A percentile compares a stretch with the other conserved stretches of the same genome.
Evolutionary conservation across 805 yeast species (phyloP).

Genomic region (Kluyveromyces lactis): DNA sequence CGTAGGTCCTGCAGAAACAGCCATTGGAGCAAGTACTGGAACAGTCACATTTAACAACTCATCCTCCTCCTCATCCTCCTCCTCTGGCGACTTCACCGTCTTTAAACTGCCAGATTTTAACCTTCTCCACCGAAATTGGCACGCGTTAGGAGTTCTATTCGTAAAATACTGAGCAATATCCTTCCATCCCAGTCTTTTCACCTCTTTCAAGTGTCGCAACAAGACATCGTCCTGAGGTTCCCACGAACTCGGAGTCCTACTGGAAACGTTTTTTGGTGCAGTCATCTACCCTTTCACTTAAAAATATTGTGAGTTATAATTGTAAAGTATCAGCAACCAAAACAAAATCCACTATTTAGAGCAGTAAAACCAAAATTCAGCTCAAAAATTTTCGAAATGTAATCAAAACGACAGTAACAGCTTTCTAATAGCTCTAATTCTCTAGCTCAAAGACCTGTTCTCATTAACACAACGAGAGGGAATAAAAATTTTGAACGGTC

Average conservation of each 20-base stretch:
- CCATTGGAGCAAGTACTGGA: background rate
- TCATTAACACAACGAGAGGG: too few relatives aligned
- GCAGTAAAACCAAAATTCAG: too few relatives aligned
- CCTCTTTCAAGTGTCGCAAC: conserved; percentile 69
- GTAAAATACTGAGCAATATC: conserved; percentile 74
- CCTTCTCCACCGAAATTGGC: conserved; percentile 86
- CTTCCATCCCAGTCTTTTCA: conserved; percentile 81
- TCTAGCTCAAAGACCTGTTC: too few relatives aligned
- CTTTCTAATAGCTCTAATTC: too few relatives aligned
- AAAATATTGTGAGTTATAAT: too few relatives aligned
- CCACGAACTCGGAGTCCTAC: conserved; percentile 54
- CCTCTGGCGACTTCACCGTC: conserved; percentile 8
- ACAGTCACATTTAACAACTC: background rate
- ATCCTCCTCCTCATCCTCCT: conserved; percentile 2
- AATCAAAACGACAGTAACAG: too few relatives aligned
- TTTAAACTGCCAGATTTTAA: conserved; percentile 39
- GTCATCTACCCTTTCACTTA: conserved; percentile 1
- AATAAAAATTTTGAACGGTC: too few relatives aligned
- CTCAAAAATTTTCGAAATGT: too few relatives aligned
- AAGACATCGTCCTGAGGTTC: conserved; percentile 68
- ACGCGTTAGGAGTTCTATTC: conserved; percentile 80
- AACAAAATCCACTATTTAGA: too few relatives aligned
- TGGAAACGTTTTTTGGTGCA: conserved; percentile 4
- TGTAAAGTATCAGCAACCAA: too few relatives aligned
- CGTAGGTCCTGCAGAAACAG: background rate